Evolutionary conservation across 1,139 yeast genomes (phyloP), one percentile per base, ranked within the genome.

Genomic region (Lodderomyces jiufengensis): DNA sequence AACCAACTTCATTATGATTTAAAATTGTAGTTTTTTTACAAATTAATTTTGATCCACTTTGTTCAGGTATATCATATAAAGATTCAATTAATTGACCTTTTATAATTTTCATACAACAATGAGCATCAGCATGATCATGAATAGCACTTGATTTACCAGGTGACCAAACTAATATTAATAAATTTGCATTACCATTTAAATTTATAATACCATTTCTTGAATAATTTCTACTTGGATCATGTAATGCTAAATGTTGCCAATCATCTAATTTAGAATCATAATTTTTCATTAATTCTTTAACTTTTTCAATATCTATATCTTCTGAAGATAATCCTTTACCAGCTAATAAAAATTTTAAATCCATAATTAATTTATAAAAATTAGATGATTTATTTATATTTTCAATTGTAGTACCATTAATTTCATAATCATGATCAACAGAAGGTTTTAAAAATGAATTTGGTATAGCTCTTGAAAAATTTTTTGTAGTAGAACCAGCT

Each of bases 101-200:
- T 40, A 83, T 61, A 29, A 83, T 64, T 59, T 83, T 83, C 75
- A 77, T 75, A 44, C 76, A 72, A 49, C 81, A 77, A 54, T 84
- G 90, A 12, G 90, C 88, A 41, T 77, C 71, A 23, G 90, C 86
- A 49, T 83, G 92, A 57, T 81, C 88, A 52, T 84, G 92, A 43
- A 83, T 78, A 33, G 80, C 73, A 28, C 85, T 78, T 16, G 79
- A 67, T 49, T 70, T 68, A n/a, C 77, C 77, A 0, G 88, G 88
- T 38, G 74, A 71, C 92, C 92, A 84, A 21, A 82, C 87, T 36
- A 83, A 58, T 11, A 83, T 61, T 33, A 84, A 66, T 43, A 83
- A 61, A 51, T 82, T 81, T 33, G 87, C 90, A 57, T 80, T 80
- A 23, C 76, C 73, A 54, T 80, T 79, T 51, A 80, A 74, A 51